Evolutionary conservation across 2,329 filamentous ascomycete genomes (phyloP).

Genomic region (Aspergillus luchuensis): DNA sequence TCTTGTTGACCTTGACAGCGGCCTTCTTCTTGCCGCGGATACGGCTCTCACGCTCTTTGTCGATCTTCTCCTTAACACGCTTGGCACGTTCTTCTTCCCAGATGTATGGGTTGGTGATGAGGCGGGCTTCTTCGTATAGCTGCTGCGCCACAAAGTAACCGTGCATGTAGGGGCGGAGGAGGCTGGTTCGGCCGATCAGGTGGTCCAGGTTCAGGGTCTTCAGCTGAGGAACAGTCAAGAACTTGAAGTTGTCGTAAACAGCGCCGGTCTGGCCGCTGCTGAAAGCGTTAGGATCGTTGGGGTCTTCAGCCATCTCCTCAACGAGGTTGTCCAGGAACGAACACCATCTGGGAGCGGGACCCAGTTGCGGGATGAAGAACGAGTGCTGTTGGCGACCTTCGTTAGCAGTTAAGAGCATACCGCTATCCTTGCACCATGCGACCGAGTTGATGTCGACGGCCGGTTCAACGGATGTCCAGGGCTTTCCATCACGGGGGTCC

Average conservation of each 20-base stretch:
- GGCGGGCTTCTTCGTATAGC: constrained; percentile 88
- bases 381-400: constrained; percentile 93
- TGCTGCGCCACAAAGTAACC: constrained; percentile 97
- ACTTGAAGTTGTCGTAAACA: constrained; percentile 99
- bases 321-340: constrained; percentile 96
- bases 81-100: constrained; percentile 92
- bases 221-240: constrained; percentile 85
- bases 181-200: constrained; percentile 83
- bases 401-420: constrained; percentile 95
- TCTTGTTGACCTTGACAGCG: constrained; percentile 79
- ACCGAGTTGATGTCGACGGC: constrained; percentile 93
- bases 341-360: constrained; percentile 93
- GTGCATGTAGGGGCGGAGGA: constrained; percentile 96
- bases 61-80: constrained; percentile 90
- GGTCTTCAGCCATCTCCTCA: constrained; percentile 93
- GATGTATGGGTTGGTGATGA: constrained; percentile 91
- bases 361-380: constrained; percentile 92
- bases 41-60: constrained; percentile 92
- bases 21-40: constrained; percentile 96
- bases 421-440: constrained; percentile 86
- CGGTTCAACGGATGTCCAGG: constrained; percentile 95
- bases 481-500: constrained; percentile 77
- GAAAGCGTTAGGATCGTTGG: constrained; percentile 62
- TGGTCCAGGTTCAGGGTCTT: constrained; percentile 84
- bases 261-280: constrained; percentile 58